Conservation (phyloP, 495 filamentous ascomycete species). For the Trypethelium eluteriae region DNA sequence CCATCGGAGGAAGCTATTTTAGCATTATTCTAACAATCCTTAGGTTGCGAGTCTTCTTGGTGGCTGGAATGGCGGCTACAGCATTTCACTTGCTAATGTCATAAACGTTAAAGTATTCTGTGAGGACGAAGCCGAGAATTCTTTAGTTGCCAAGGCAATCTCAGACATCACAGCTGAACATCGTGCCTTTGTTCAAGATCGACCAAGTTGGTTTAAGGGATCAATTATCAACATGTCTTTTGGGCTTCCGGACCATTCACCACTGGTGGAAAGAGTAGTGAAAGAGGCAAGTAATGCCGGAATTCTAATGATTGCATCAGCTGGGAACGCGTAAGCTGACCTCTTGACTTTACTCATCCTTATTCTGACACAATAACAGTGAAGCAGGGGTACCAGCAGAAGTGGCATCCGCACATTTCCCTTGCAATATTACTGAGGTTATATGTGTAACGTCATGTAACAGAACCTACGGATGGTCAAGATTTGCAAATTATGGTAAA, state of each 20-base stretch:
- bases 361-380: neutral
- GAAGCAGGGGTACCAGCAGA: neutral
- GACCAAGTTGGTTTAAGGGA: neutral
- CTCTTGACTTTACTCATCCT: too few species aligned
- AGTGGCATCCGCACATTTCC: neutral
- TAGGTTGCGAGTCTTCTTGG: neutral
- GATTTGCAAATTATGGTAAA: neutral
- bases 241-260: neutral
- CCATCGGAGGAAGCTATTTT: neutral
- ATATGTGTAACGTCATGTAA: slow-evolving; percentile 3
- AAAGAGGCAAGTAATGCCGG: neutral
- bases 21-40: neutral
- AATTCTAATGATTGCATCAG: neutral
- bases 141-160: neutral
- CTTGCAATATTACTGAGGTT: neutral
- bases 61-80: neutral
- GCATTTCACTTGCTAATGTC: neutral
- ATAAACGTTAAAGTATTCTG: slow-evolving; percentile 6
- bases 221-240: slow-evolving; percentile 3
- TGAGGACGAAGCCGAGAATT: neutral
- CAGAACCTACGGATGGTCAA: neutral
- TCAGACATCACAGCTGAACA: slow-evolving; percentile 1
- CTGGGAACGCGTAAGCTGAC: neutral
- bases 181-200: neutral
- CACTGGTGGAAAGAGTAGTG: neutral